phyloP scores from a whole-genome alignment of 2,329 filamentous ascomycete species.

The Sclerotiophoma versabilis region DNA sequence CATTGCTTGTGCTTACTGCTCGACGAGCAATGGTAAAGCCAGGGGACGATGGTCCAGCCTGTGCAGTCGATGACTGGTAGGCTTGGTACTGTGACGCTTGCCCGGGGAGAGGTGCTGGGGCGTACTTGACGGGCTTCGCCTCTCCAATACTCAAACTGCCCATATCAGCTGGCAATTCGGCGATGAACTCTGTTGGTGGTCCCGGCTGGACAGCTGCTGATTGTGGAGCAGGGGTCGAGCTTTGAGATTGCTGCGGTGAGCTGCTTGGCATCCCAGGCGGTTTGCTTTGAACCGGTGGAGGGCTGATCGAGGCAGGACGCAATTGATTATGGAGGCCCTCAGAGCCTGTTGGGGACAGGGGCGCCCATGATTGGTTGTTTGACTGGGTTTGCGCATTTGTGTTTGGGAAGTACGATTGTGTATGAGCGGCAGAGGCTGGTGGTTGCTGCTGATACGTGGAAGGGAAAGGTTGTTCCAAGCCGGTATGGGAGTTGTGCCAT shows the following conservation, averaged over 20 bases:
- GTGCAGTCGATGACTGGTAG: constrained; percentile 30
- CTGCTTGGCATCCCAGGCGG: constrained; percentile 18
- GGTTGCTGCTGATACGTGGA: neutral
- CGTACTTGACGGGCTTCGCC: constrained; percentile 19
- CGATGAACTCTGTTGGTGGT: constrained; percentile 38
- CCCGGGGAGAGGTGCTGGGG: constrained; percentile 2
- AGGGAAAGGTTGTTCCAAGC: constrained; percentile 7
- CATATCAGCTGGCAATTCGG: constrained; percentile 45
- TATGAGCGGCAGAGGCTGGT: neutral
- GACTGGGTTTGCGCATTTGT: neutral
- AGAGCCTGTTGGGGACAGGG: constrained; percentile 23
- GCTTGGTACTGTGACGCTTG: constrained; percentile 36
- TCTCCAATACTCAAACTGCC: constrained; percentile 34
- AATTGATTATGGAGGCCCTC: constrained; percentile 19
- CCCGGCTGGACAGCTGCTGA: constrained; percentile 8
- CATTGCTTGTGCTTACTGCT: constrained; percentile 36
- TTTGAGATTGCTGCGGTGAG: constrained; percentile 19
- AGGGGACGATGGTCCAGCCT: constrained; percentile 25
- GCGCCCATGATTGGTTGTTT: constrained; percentile 35
- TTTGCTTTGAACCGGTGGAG: constrained; percentile 20
- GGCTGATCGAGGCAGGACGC: constrained; percentile 24
- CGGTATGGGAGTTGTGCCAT: constrained; percentile 6
- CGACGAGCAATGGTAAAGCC: constrained; percentile 39
- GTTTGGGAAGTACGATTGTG: constrained; percentile 19
- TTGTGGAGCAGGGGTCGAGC: constrained; percentile 23